These are phyloP conservation scores for Phytophthora podocarpi DNA, from an alignment of 352 stramenopile genomes.

Conservation along the genomic window DNA sequence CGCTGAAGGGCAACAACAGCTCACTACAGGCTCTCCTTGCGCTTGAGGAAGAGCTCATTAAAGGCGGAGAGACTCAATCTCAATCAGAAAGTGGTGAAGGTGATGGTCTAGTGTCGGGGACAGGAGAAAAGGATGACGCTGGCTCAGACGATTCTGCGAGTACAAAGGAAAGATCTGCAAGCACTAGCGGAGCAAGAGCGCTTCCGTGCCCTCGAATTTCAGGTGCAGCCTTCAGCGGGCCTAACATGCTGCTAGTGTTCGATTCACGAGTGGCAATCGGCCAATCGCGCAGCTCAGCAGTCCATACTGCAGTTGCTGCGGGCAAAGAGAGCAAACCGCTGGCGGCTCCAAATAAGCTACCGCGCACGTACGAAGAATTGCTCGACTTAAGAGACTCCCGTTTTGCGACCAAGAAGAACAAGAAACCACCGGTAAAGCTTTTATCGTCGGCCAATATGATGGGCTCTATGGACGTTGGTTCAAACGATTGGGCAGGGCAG, in stretches of 20 bases:
- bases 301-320: slow-evolving; percentile 52
- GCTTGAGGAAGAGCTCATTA: slow-evolving; percentile 76
- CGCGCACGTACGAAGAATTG: slow-evolving; percentile 79
- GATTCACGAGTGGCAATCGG: slow-evolving; percentile 83
- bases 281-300: slow-evolving; percentile 54
- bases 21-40: slow-evolving; percentile 59
- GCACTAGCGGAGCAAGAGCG: slow-evolving; percentile 29
- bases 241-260: slow-evolving; percentile 87
- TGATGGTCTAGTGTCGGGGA: slow-evolving; percentile 15
- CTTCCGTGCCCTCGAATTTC: slow-evolving; percentile 82
- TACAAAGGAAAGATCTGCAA: slow-evolving; percentile 20
- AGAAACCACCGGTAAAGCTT: slow-evolving; percentile 64
- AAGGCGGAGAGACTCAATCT: slow-evolving; percentile 37
- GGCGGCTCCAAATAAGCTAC: slow-evolving; percentile 50
- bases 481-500: slow-evolving; percentile 51
- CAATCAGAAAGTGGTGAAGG: slow-evolving; percentile 26
- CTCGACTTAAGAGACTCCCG: slow-evolving; percentile 74
- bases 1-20: slow-evolving; percentile 47
- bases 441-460: slow-evolving; percentile 55
- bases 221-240: slow-evolving; percentile 80
- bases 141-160: slow-evolving; percentile 20
- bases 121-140: slow-evolving; percentile 26
- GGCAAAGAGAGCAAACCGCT: slow-evolving; percentile 57
- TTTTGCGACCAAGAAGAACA: slow-evolving; percentile 84
- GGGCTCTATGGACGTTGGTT: slow-evolving; percentile 57